Conservation (phyloP, 2,329 filamentous ascomycete species). For the Microsporum ferrugineum region DNA sequence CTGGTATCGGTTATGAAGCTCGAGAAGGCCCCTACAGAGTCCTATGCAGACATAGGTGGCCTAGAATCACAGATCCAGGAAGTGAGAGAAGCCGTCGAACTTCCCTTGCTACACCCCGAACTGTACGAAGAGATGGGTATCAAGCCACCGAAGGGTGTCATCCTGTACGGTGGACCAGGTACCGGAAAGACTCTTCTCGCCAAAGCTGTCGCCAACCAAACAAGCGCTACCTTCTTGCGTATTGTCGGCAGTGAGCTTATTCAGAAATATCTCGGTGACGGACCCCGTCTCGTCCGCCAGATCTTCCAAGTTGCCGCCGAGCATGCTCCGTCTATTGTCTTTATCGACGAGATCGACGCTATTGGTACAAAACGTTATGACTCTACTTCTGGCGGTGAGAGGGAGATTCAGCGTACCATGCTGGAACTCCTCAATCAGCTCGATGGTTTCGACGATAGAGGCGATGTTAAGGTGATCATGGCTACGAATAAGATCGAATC, state of each 20-base stretch:
- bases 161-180: conserved; percentile 91
- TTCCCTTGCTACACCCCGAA: conserved; percentile 89
- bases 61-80: conserved; percentile 93
- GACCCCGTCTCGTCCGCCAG: conserved; percentile 85
- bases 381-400: conserved; percentile 89
- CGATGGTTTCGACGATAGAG: conserved; percentile 95
- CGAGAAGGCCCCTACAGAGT: conserved; percentile 95
- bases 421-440: conserved; percentile 95
- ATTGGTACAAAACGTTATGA: conserved; percentile 99
- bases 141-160: conserved; percentile 98
- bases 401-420: conserved; percentile 97
- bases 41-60: conserved; percentile 96
- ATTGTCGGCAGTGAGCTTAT: conserved; percentile 97
- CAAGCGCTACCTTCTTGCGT: conserved; percentile 93
- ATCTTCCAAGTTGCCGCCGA: conserved; percentile 85
- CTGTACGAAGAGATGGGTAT: conserved; percentile 99
- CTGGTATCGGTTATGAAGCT: conserved; percentile 98
- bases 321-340: conserved; percentile 92
- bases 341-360: conserved; percentile 98
- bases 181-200: conserved; percentile 93
- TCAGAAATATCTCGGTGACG: conserved; percentile 96
- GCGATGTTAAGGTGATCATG: conserved; percentile 99
- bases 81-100: conserved; percentile 90
- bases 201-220: conserved; percentile 96
- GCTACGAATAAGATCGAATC: conserved; percentile 99